Evolutionary conservation across 177 flowering plant species (phyloP), one percentile per base, ranked within the genome.

Genomic region (Vitis hybrid): DNA sequence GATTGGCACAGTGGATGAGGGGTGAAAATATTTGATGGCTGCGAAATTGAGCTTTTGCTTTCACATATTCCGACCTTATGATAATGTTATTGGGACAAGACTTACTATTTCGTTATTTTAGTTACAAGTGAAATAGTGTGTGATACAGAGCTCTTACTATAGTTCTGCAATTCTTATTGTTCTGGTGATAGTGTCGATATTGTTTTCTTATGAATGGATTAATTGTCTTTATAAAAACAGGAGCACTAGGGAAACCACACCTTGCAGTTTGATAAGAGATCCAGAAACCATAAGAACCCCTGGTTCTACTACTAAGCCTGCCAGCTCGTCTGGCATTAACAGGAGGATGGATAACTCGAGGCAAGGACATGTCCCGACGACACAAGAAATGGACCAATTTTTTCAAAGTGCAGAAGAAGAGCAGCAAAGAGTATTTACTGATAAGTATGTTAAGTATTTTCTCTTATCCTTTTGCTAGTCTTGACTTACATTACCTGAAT

Each of bases 211-310:
- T 50, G 1, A 10, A 45, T 19, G 64, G 14, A 50, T 49, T 14
- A 5, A 57, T 72, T 1, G 19, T 15, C 23, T 60, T 67, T 62
- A 48, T 19, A 23, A 48, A n/a, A 23, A 45, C 83, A 88, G 92
- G 78, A 72, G 83, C 80, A 83, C 83, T 6, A 75, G 92, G 74
- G 92, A 88, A 71, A 82, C 85, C 54, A 88, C 90, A 10, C 92
- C 92, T 48, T 85, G 85, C 81, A 88, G 83, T 72, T 73, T 88
- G 78, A 81, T 82, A 55, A 78, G 83, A 73, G 79, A 82, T 52
- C 78, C 87, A n/a, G 85, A 87, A n/a, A 32, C 65, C 21, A 51
- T 81, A 19, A 72, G 78, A 68, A 82, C 90, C 5, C 92, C 92
- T 26, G 82, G 92, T 68, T 88, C 92, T 19, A 75, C 84, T 61